Conservation (phyloP, 2,329 filamentous ascomycete genomes). For the Colletotrichum karsti region DNA sequence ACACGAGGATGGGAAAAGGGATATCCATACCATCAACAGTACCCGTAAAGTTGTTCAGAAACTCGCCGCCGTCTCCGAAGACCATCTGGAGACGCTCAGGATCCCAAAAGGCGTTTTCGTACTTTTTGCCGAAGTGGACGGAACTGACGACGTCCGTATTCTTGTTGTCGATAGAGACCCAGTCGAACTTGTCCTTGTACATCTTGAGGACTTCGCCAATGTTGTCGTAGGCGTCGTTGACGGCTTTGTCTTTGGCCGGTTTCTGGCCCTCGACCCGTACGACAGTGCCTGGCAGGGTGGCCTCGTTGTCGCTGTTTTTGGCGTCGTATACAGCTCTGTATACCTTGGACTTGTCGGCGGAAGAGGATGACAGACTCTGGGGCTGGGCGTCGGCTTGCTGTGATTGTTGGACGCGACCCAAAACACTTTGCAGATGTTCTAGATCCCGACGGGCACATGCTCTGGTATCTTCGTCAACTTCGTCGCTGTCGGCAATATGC, state of each 20-base stretch:
- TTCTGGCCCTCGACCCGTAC: slow-evolving; percentile 52
- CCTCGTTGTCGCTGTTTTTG: slow-evolving; percentile 44
- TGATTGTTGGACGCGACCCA: slow-evolving; percentile 38
- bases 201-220: slow-evolving; percentile 58
- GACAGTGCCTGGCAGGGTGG: slow-evolving; percentile 50
- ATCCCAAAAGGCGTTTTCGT: slow-evolving; percentile 65
- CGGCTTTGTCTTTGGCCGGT: slow-evolving; percentile 48
- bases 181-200: slow-evolving; percentile 57
- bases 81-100: slow-evolving; percentile 59
- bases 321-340: slow-evolving; percentile 56
- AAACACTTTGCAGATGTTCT: slow-evolving; percentile 44
- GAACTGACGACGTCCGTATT: slow-evolving; percentile 58
- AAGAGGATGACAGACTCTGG: too few species aligned
- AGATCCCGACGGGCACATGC: slow-evolving; percentile 47
- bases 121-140: slow-evolving; percentile 60
- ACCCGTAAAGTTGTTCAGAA: slow-evolving; percentile 59
- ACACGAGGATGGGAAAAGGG: background rate
- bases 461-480: slow-evolving; percentile 48
- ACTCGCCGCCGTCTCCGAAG: slow-evolving; percentile 63
- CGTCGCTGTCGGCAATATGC: slow-evolving; percentile 7
- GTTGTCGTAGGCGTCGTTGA: slow-evolving; percentile 60
- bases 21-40: slow-evolving; percentile 55
- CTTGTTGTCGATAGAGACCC: slow-evolving; percentile 61
- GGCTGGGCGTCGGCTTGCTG: slow-evolving; percentile 31
- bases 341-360: slow-evolving; percentile 32